Evolutionary conservation across 2,329 filamentous ascomycete species (phyloP), one percentile per base, ranked within the genome.

Genomic region (Penicillium capsulatum): DNA sequence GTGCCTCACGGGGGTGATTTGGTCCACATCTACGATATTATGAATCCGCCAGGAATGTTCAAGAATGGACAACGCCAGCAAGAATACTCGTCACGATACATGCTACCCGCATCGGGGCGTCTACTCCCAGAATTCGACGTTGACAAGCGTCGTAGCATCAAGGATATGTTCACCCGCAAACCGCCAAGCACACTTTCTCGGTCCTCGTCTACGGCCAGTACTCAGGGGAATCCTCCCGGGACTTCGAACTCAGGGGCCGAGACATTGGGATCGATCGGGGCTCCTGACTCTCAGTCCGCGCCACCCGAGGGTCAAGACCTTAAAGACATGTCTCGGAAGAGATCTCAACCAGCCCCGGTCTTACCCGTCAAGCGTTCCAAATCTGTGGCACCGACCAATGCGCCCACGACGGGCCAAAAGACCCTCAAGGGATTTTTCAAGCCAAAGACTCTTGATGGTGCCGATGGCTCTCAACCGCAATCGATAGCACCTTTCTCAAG

Each of bases 151-250:
- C 79, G 80, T 50, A 95, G 73, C 59, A 96, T 98, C 58, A 86
- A 84, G 53, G 89, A 94, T 58, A 97, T 98, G 92, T 96, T 97
- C 60, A 73, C 72, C 43, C 80, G 76, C 53, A 82, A 76, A 51
- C 60, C 75, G 10, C n/a, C 43, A 3, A 38, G 14, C 8, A 27
- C 35, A 4, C 34, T 38, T 5, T 32, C 31, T 4, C 41, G 26
- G 14, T 33, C 34, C 3, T 11, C 36, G 6, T 37, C 32, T 24
- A 17, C 28, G 33, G 47, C 64, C 15, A 44, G 26, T 13, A n/a
- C 22, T 7, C 31, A 41, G n/a, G 47, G 42, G 15, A 48, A 39
- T 6, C 13, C 54, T 37, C 35, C 42, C 3, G 38, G 31, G 10
- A 40, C n/a, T n/a, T 8, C 40, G 24, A 16, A 38, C 13, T 19